phyloP scores from a whole-genome alignment of 75 land plant species.

The Cryptomeria japonica region DNA sequence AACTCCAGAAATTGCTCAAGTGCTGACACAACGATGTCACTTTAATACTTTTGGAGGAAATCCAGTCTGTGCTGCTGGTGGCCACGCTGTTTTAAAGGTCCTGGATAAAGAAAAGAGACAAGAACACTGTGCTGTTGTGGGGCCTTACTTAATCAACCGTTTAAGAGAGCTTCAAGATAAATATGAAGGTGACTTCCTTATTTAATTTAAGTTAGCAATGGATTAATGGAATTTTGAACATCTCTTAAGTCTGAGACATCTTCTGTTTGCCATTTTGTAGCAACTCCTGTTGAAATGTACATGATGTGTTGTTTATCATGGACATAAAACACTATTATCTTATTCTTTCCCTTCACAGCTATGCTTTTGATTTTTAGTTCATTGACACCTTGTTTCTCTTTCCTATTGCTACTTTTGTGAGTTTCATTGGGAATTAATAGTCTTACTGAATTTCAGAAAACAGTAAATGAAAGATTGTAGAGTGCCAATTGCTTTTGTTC shows the following conservation, averaged over 20 bases:
- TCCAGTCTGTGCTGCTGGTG: constrained; percentile 93
- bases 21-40: constrained; percentile 70
- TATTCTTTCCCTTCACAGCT: background rate
- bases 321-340: background rate
- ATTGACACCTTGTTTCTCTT: background rate
- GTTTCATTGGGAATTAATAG: background rate
- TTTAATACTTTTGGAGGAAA: constrained; percentile 99
- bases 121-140: constrained; percentile 77
- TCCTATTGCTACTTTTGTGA: background rate
- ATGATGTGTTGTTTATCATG: background rate
- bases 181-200: constrained; percentile 59
- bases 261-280: background rate
- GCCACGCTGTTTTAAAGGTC: constrained; percentile 88
- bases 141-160: constrained; percentile 66
- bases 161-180: constrained; percentile 71
- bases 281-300: background rate
- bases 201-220: background rate
- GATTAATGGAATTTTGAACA: background rate
- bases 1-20: constrained; percentile 92
- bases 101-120: constrained; percentile 92
- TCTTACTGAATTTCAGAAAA: background rate
- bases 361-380: background rate
- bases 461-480: background rate
- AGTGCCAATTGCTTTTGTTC: background rate
- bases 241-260: background rate